These are phyloP conservation scores for Aphanomyces stellatus DNA, from an alignment of 352 stramenopile genomes.

Conservation along the genomic window DNA sequence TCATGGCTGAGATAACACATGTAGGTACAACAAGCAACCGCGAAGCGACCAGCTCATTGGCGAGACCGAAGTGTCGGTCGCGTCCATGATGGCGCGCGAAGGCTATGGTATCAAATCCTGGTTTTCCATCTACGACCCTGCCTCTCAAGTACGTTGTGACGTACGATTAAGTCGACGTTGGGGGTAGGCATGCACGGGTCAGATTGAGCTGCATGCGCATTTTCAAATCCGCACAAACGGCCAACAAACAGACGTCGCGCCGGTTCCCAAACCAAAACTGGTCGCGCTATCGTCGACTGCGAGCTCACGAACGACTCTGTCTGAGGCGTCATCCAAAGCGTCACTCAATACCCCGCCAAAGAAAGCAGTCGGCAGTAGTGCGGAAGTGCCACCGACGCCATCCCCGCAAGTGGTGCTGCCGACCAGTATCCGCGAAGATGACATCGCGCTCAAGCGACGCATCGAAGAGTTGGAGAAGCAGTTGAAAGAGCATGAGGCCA, in stretches of 20 bases:
- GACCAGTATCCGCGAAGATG: too few species aligned
- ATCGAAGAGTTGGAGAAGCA: slow-evolving; percentile 11
- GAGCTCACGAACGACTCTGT: too few species aligned
- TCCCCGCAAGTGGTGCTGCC: neutral
- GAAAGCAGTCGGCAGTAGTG: too few species aligned
- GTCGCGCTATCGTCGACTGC: neutral
- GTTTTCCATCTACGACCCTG: slow-evolving; percentile 24
- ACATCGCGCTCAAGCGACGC: slow-evolving; percentile 3
- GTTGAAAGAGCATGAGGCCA: neutral
- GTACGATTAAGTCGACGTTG: too few species aligned
- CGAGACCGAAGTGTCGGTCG: slow-evolving; percentile 62
- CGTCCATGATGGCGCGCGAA: slow-evolving; percentile 59
- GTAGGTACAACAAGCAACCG: slow-evolving; percentile 37
- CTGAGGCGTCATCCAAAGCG: too few species aligned
- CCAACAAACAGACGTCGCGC: neutral
- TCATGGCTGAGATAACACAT: neutral
- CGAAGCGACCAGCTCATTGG: slow-evolving; percentile 64
- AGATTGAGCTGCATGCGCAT: slow-evolving; percentile 16
- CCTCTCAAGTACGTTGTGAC: neutral
- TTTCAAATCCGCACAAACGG: slow-evolving; percentile 14
- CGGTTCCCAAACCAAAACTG: neutral
- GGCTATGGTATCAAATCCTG: slow-evolving; percentile 64
- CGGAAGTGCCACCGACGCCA: too few species aligned
- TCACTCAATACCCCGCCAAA: too few species aligned
- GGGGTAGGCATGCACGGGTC: slow-evolving; percentile 14